phyloP scores from a whole-genome alignment of 1,284 basidiomycete species.

The Amylostereum areolatum region DNA sequence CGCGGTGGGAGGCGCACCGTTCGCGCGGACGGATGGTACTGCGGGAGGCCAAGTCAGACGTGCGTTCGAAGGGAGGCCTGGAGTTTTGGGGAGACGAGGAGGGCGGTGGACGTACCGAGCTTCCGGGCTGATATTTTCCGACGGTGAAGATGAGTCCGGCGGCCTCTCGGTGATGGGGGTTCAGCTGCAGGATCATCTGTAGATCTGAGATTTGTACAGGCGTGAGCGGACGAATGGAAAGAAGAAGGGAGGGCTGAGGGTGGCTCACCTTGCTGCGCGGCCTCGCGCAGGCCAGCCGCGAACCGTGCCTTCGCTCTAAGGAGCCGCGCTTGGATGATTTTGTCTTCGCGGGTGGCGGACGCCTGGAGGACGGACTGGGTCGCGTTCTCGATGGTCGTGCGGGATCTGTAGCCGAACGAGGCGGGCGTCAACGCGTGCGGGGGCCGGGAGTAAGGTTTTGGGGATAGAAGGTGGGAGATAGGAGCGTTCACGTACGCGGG shows the following conservation, averaged over 20 bases:
- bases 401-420: constrained; percentile 36
- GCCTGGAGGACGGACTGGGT: constrained; percentile 64
- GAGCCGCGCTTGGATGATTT: constrained; percentile 53
- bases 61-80: too few relatives aligned
- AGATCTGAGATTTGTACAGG: constrained; percentile 52
- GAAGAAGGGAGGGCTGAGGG: not conserved
- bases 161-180: constrained; percentile 66
- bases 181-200: constrained; percentile 53
- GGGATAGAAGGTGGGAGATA: not conserved
- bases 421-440: constrained; percentile 2
- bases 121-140: constrained; percentile 17
- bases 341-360: constrained; percentile 44
- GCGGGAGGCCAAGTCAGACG: too few relatives aligned
- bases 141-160: constrained; percentile 46
- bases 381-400: constrained; percentile 65
- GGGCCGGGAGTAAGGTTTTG: not conserved
- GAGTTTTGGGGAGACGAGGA: too few relatives aligned
- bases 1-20: too few relatives aligned
- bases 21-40: too few relatives aligned
- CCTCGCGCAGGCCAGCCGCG: constrained; percentile 48
- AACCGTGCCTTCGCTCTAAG: constrained; percentile 59
- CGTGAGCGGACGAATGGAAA: not conserved
- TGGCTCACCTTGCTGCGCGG: constrained; percentile 56
- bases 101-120: constrained; percentile 18
- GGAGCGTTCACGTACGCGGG: constrained; percentile 5